These are phyloP conservation scores for Yarrowia osloensis DNA, from an alignment of 805 yeast genomes.

Conservation along the genomic window DNA sequence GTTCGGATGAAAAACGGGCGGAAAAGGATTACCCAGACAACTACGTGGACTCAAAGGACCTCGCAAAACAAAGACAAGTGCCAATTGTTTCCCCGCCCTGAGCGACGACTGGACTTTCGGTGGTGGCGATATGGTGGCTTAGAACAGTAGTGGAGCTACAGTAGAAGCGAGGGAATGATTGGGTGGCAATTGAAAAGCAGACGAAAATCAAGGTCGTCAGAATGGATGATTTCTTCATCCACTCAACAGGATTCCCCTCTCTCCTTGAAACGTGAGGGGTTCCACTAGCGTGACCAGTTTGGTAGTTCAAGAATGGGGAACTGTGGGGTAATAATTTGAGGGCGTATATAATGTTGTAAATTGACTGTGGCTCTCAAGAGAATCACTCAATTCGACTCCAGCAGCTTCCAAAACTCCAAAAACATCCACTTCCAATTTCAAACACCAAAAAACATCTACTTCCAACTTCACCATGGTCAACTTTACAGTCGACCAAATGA, in stretches of 20 bases:
- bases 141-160: not conserved
- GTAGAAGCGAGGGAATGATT: not conserved
- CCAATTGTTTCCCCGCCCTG: not conserved
- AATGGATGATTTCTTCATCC: not conserved
- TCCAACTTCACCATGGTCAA: slow-evolving; percentile 39
- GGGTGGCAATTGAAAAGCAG: not conserved
- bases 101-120: not conserved
- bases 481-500: slow-evolving; percentile 67
- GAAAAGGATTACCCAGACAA: too few relatives aligned
- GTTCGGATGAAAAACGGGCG: not conserved
- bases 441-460: not conserved
- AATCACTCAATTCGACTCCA: slow-evolving; percentile 2
- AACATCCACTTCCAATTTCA: too few relatives aligned
- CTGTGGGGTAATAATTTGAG: slow-evolving; percentile 4
- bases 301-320: slow-evolving; percentile 2
- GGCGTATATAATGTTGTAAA: not conserved
- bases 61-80: not conserved
- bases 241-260: not conserved
- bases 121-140: not conserved
- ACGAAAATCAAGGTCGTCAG: too few relatives aligned
- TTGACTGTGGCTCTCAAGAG: too few relatives aligned
- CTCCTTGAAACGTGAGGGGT: slow-evolving; percentile 22
- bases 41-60: too few relatives aligned
- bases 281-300: slow-evolving; percentile 12
- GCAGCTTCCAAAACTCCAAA: not conserved